Evolutionary conservation across 2,329 filamentous ascomycete species (phyloP).

Genomic region (Xylaria multiplex): DNA sequence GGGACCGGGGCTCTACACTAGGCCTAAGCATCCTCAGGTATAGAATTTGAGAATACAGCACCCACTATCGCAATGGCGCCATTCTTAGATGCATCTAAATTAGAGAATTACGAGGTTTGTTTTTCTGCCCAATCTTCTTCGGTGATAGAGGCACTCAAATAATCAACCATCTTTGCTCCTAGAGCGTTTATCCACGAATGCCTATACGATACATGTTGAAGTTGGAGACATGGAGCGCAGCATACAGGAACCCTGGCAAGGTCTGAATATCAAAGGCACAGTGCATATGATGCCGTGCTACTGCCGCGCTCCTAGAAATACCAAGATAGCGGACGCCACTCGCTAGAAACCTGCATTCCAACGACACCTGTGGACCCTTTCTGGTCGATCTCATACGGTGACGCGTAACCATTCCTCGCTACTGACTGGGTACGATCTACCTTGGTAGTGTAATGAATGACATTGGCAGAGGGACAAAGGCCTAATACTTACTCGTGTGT

Average conservation of each 20-base stretch:
- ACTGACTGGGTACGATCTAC: conserved; percentile 19
- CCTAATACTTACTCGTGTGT: conserved; percentile 1
- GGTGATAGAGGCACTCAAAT: not conserved
- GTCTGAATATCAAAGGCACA: conserved; percentile 11
- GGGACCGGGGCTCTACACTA: conserved; percentile 1
- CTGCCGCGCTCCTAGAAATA: conserved; percentile 5
- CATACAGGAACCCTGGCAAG: not conserved
- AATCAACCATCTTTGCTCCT: not conserved
- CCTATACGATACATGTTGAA: not conserved
- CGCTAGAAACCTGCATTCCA: conserved; percentile 8
- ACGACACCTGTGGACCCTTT: conserved; percentile 4
- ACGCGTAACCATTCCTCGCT: conserved; percentile 29
- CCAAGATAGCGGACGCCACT: conserved; percentile 21
- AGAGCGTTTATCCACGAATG: not conserved
- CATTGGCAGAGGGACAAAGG: conserved; percentile 9
- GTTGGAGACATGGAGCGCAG: too few species aligned
- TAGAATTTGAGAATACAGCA: not conserved
- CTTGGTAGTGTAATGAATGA: conserved; percentile 1
- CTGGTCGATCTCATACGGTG: conserved; percentile 26
- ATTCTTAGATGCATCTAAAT: not conserved
- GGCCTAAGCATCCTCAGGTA: not conserved
- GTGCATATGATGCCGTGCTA: conserved; percentile 18
- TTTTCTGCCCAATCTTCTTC: not conserved
- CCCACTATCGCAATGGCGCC: conserved; percentile 5
- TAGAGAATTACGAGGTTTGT: not conserved